Evolutionary conservation across 2,329 filamentous ascomycete species (phyloP), one percentile per base, ranked within the genome.

Genomic region (Ascochyta viciae-villosae): DNA sequence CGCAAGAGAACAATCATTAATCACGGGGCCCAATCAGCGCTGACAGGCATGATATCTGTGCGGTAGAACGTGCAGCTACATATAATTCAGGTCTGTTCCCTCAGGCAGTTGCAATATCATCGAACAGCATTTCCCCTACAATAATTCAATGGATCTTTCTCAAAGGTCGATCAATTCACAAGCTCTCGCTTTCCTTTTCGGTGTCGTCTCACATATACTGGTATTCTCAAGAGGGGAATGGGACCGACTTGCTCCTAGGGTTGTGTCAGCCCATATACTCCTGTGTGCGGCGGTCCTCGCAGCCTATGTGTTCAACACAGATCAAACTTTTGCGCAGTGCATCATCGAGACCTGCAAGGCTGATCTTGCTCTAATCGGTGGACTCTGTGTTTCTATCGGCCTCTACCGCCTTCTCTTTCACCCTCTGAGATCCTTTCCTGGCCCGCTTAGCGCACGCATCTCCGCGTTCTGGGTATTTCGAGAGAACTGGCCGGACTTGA

Each of bases 401-500:
- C 13, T 37, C 0, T 65, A 66, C 45, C 61, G 63, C 10, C 41
- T 58, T 13, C 39, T 50, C 3, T 49, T 60, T 19, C 62, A 63
- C 23, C 58, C 47, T 5, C 37, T 63, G 16, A 29, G 33, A 4
- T 35, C 39, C 1, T 56, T 61, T 42, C 54, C 58, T 26, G 60
- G 62, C 23, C 62, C 60, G 5, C 26, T 33, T 45, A 58, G 26
- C 40, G 64, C 64, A n/a, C 54, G 48, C 13, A 6, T 64, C 5
- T 57, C 61, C 7, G 56, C 62, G 22, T 61, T 60, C 29, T 68
- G 64, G 64, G 39, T 51, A 0, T 24, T 63, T 16, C 50, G 55
- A 26, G 35, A 61, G 27, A 54, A 44, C 15, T 61, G 61, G 13
- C 57, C 45, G n/a, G 49, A 61, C 42, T 27, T 64, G 24, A 56